Evolutionary conservation across 2,329 filamentous ascomycete genomes (phyloP).

Genomic region (Sporothrix pallida): DNA sequence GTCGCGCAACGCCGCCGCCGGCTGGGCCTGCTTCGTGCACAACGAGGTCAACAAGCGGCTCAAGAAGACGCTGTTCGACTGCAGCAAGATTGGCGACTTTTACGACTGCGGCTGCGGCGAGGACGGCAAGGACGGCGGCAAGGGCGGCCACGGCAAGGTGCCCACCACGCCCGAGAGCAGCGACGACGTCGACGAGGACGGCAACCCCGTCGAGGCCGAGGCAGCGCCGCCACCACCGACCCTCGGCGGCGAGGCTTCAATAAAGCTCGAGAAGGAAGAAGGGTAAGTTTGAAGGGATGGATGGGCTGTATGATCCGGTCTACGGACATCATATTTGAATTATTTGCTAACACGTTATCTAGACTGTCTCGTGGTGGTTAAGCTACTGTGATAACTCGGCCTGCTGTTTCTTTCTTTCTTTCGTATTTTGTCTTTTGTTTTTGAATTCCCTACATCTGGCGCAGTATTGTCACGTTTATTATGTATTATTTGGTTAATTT

Average conservation of each 20-base stretch:
- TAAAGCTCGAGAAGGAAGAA: conserved; percentile 39
- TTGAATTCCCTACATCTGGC: background rate
- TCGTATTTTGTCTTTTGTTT: background rate
- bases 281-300: conserved; percentile 36
- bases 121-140: conserved; percentile 56
- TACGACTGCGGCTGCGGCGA: conserved; percentile 75
- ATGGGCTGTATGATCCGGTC: background rate
- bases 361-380: conserved; percentile 32
- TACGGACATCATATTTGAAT: too few species aligned
- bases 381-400: background rate
- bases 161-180: conserved; percentile 42
- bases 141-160: conserved; percentile 37
- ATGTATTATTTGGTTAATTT: background rate
- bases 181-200: conserved; percentile 36
- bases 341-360: background rate
- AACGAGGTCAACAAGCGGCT: conserved; percentile 70
- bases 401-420: background rate
- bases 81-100: conserved; percentile 70
- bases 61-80: conserved; percentile 67
- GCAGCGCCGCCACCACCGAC: conserved; percentile 1
- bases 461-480: background rate
- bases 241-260: background rate
- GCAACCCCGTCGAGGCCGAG: conserved; percentile 33
- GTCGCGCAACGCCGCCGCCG: conserved; percentile 66
- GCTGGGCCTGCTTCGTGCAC: conserved; percentile 72